Percentiles rank a stretch among this genome's conserved stretches.
Conservation (phyloP, 805 yeast species). For the Saturnispora diversa region DNA sequence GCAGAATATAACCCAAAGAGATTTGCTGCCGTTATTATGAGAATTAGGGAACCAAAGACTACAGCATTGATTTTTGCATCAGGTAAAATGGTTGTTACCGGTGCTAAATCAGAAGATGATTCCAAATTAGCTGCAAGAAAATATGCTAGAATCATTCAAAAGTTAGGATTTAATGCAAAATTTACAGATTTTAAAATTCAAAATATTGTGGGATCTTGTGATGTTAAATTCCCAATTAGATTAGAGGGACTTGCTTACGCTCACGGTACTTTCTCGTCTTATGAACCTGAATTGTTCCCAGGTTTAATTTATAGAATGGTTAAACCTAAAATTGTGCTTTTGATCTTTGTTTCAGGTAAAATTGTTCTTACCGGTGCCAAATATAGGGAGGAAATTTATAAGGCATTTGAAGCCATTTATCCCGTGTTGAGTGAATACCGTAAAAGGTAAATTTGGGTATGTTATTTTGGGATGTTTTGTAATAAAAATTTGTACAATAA, state of each 20-base stretch:
- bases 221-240: conserved; percentile 95
- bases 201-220: conserved; percentile 97
- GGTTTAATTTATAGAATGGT: conserved; percentile 99
- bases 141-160: conserved; percentile 96
- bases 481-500: not conserved
- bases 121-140: conserved; percentile 97
- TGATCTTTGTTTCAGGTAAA: conserved; percentile 94
- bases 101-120: conserved; percentile 98
- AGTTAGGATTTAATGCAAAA: conserved; percentile 95
- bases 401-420: conserved; percentile 95
- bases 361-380: conserved; percentile 98
- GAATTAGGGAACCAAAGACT: conserved; percentile 97
- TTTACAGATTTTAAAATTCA: conserved; percentile 97
- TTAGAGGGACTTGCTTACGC: conserved; percentile 95
- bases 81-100: conserved; percentile 99
- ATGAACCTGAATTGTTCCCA: conserved; percentile 97
- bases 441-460: conserved; percentile 47
- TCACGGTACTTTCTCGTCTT: conserved; percentile 97
- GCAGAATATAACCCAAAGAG: conserved; percentile 98
- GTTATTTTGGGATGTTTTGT: no score
- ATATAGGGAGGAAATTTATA: conserved; percentile 96
- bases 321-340: conserved; percentile 91
- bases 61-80: conserved; percentile 97
- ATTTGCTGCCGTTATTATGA: conserved; percentile 98
- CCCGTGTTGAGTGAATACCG: conserved; percentile 98